phyloP scores from a whole-genome alignment of 176 grass and related monocot genomes.

The Triticum aestivum region IWGSC_CS_RefSeq_v2.1 NC_057809.1:1402637-1403136 shows the following conservation, averaged over 20 bases:
- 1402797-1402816: not conserved
- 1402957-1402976: not conserved
- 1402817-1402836: not conserved
- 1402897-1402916: not conserved
- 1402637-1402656: constrained; percentile 58
- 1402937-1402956: not conserved
- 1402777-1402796: not conserved
- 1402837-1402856: not conserved
- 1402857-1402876: not conserved
- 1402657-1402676: constrained; percentile 56
- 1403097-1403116: not conserved
- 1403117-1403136: not conserved
- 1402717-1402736: not conserved
- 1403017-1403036: not conserved
- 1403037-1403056: not conserved
- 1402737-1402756: not conserved
- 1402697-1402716: not conserved
- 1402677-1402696: not conserved
- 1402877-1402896: not conserved
- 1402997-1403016: not conserved
- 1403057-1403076: not conserved
- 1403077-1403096: not conserved
- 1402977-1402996: too few species aligned
- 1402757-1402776: not conserved
- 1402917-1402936: not conserved